A percentile compares a stretch with the other conserved stretches of the same genome.
Evolutionary conservation across 163 green algal species (phyloP).

Genomic region (Trebouxiophyceae sp.): DNA sequence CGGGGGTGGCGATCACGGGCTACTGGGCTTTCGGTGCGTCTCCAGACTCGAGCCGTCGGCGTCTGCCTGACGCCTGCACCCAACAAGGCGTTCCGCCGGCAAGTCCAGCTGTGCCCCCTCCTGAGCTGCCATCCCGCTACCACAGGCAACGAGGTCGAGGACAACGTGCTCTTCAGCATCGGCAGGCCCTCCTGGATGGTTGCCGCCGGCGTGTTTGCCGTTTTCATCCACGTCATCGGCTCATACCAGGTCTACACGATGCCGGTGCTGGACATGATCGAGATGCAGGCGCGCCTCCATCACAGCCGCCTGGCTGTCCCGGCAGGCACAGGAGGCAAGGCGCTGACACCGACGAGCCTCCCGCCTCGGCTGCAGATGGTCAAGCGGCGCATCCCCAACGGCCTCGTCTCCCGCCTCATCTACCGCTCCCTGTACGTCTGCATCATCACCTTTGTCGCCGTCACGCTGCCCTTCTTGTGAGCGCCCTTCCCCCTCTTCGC

Average conservation of each 20-base stretch:
- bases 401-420: constrained; percentile 6
- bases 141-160: constrained; percentile 6
- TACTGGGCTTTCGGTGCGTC: constrained; percentile 6
- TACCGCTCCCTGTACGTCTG: constrained; percentile 15
- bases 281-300: background rate
- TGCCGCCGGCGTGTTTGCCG: constrained; percentile 6
- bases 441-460: constrained; percentile 13
- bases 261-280: constrained; percentile 7
- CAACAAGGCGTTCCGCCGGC: no score
- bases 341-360: no score
- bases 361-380: no score
- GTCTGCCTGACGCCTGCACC: no score
- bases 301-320: background rate
- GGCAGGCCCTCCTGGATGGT: background rate
- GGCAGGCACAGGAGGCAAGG: no score
- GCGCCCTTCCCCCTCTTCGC: background rate
- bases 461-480: constrained; percentile 16
- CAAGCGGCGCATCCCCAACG: constrained; percentile 1
- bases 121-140: no score
- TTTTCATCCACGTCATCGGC: constrained; percentile 7
- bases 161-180: constrained; percentile 7
- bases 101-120: no score
- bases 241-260: constrained; percentile 18
- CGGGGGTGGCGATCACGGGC: background rate
- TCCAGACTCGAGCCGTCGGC: no score